Percentiles rank a stretch among this genome's conserved stretches.
These are phyloP conservation scores for Paraphoma sp. DNA, from an alignment of 2,329 filamentous ascomycete species.

Conservation along the genomic window DNA sequence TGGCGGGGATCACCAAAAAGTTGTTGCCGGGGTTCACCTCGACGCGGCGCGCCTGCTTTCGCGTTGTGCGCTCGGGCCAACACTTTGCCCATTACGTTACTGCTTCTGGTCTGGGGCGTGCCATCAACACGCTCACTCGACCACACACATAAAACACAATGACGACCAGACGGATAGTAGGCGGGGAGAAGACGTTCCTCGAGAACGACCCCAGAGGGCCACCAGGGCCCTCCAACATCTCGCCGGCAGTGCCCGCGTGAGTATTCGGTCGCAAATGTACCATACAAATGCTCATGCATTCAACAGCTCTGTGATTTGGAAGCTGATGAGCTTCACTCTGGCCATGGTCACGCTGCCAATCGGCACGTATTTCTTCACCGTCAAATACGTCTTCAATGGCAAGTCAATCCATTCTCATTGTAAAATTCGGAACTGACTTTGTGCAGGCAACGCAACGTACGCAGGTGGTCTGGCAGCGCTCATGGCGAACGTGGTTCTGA, in stretches of 20 bases:
- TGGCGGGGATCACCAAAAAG: slow-evolving; percentile 22
- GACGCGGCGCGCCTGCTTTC: slow-evolving; percentile 12
- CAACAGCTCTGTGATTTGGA: slow-evolving; percentile 79
- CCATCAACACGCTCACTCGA: not conserved
- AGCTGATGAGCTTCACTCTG: slow-evolving; percentile 86
- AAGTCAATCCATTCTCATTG: slow-evolving; percentile 24
- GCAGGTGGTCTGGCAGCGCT: slow-evolving; percentile 86
- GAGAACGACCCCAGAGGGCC: slow-evolving; percentile 41
- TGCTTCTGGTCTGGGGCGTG: slow-evolving; percentile 5
- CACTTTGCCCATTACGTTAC: slow-evolving; percentile 20
- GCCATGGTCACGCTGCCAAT: slow-evolving; percentile 91
- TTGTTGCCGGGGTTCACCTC: slow-evolving; percentile 9
- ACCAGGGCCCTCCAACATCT: slow-evolving; percentile 69
- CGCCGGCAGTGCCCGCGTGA: slow-evolving; percentile 84
- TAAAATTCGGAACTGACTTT: slow-evolving; percentile 3
- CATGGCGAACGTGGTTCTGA: slow-evolving; percentile 87
- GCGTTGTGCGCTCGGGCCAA: slow-evolving; percentile 21
- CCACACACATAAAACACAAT: slow-evolving; percentile 52
- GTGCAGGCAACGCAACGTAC: slow-evolving; percentile 82
- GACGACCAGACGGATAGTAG: slow-evolving; percentile 72
- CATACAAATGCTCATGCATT: not conserved
- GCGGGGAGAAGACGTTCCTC: slow-evolving; percentile 70
- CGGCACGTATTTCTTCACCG: slow-evolving; percentile 83
- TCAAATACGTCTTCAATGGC: slow-evolving; percentile 81
- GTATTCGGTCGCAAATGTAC: slow-evolving; percentile 38